A percentile compares a stretch with the other conserved stretches of the same genome.
phyloP scores from a whole-genome alignment of 2,329 filamentous ascomycete genomes.

The Zelopaecilomyces penicillatus region DNA sequence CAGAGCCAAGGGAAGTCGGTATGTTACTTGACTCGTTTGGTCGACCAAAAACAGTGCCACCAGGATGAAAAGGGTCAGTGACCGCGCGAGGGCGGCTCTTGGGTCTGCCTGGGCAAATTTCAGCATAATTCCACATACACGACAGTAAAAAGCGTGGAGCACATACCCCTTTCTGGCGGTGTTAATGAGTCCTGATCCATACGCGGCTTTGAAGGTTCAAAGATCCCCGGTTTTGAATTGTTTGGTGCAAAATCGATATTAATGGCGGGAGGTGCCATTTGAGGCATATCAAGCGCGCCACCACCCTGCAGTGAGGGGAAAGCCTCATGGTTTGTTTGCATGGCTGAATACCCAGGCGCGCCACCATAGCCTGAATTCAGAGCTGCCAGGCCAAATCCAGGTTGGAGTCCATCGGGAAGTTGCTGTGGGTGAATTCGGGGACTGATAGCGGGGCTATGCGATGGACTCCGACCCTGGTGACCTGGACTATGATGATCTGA shows the following conservation, averaged over 20 bases:
- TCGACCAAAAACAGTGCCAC: constrained; percentile 30
- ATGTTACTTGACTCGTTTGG: constrained; percentile 33
- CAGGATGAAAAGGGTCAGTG: constrained; percentile 51
- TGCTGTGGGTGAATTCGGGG: constrained; percentile 52
- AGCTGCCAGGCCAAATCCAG: constrained; percentile 34
- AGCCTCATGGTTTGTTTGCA: constrained; percentile 35
- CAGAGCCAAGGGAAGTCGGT: constrained; percentile 43
- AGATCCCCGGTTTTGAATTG: constrained; percentile 36
- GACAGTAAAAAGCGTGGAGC: neutral
- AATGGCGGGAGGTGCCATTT: constrained; percentile 88
- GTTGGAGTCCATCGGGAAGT: constrained; percentile 42
- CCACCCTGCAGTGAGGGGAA: constrained; percentile 44
- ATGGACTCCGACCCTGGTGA: constrained; percentile 68
- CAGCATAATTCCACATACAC: constrained; percentile 7
- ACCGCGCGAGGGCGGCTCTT: constrained; percentile 45
- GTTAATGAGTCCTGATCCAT: constrained; percentile 72
- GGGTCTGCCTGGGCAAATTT: constrained; percentile 32
- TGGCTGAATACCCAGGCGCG: constrained; percentile 26
- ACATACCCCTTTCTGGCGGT: constrained; percentile 63
- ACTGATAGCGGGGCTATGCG: constrained; percentile 62
- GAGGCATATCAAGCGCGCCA: constrained; percentile 52
- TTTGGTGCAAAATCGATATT: constrained; percentile 87
- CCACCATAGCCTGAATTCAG: constrained; percentile 31
- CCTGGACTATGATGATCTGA: constrained; percentile 61
- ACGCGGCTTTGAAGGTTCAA: constrained; percentile 49